phyloP scores from a whole-genome alignment of 2,329 filamentous ascomycete genomes.

The Penicillium sp. region DNA sequence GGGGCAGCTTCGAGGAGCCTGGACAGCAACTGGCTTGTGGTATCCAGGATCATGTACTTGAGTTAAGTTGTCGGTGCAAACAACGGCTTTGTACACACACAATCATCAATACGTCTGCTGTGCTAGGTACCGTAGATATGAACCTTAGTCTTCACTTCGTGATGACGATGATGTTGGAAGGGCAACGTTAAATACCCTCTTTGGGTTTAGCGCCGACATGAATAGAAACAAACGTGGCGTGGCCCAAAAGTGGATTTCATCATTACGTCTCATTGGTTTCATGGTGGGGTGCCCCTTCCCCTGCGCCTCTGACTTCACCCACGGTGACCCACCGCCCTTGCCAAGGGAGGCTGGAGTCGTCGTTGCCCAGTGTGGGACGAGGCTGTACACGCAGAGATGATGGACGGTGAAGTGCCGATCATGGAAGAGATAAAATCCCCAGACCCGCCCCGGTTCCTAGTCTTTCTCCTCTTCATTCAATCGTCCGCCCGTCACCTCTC shows the following conservation, averaged over 20 bases:
- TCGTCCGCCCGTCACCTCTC: conserved; percentile 6
- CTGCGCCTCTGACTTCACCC: conserved; percentile 21
- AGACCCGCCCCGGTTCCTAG: background rate
- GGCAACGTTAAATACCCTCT: background rate
- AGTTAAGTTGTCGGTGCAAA: too few species aligned
- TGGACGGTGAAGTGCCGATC: conserved; percentile 7
- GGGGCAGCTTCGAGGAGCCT: background rate
- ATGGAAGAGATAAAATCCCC: conserved; percentile 18
- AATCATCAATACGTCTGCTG: background rate
- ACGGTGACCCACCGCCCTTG: background rate
- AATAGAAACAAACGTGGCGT: conserved; percentile 34
- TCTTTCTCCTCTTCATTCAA: background rate
- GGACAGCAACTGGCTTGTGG: too few species aligned
- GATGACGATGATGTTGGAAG: background rate
- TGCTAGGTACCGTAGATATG: background rate
- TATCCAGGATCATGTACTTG: background rate
- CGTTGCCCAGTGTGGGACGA: conserved; percentile 6
- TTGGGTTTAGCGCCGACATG: conserved; percentile 12
- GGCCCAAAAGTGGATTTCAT: conserved; percentile 7
- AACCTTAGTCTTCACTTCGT: background rate
- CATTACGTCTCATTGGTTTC: conserved; percentile 16
- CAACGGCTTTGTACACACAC: too few species aligned
- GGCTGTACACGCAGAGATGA: conserved; percentile 14
- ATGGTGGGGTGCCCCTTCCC: conserved; percentile 6
- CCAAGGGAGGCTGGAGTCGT: conserved; percentile 22